Evolutionary conservation across 345 rosid genomes (phyloP).

Genomic region (Citrus maxima): DNA sequence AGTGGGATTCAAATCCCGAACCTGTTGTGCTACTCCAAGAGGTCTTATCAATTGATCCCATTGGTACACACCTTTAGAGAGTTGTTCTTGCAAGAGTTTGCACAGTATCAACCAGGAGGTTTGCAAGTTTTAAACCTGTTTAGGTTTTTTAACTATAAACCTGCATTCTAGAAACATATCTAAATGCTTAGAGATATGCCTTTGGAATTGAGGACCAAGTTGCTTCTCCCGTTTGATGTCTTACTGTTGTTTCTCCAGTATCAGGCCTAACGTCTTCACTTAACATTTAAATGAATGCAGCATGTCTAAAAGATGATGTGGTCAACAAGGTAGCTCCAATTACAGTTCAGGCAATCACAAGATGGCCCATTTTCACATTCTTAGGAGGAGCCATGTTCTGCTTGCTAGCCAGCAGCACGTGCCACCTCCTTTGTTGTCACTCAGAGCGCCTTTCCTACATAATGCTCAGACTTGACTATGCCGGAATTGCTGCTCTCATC

Average conservation of each 20-base stretch:
- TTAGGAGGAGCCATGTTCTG: constrained; percentile 32
- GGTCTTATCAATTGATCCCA: neutral
- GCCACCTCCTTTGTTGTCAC: constrained; percentile 26
- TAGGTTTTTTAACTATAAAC: neutral
- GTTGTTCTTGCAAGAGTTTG: neutral
- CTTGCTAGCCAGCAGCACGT: constrained; percentile 23
- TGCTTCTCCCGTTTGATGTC: neutral
- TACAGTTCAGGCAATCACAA: constrained; percentile 19
- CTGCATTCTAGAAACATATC: neutral
- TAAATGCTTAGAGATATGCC: neutral
- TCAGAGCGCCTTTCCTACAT: constrained; percentile 26
- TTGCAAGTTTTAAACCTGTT: neutral
- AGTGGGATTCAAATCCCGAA: neutral
- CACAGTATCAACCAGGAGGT: neutral
- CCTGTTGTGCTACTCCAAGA: neutral
- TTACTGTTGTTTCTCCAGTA: neutral
- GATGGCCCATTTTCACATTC: constrained; percentile 29
- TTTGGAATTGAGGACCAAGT: neutral
- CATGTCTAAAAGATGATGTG: constrained; percentile 15
- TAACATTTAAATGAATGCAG: constrained; percentile 7
- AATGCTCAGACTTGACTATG: constrained; percentile 28
- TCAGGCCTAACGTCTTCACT: neutral
- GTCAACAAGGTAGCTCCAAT: constrained; percentile 5
- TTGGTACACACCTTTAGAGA: neutral
- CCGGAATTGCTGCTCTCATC: constrained; percentile 29